phyloP scores from a whole-genome alignment of 2,329 filamentous ascomycete species.

The Coccinonectria pachysandricola region DNA sequence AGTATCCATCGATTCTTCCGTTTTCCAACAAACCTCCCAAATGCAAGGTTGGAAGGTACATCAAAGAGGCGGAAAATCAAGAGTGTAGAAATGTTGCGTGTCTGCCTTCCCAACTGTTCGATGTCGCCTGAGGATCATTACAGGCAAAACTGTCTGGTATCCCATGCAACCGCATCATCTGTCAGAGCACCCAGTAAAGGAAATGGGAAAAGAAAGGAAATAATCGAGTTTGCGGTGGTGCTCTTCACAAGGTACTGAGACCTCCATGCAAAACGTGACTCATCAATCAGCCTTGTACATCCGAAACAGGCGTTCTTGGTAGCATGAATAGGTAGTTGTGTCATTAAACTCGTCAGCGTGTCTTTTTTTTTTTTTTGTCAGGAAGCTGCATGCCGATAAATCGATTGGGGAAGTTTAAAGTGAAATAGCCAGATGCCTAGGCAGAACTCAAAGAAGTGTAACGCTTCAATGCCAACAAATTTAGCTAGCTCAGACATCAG shows the following conservation, averaged over 20 bases:
- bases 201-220: conserved; percentile 17
- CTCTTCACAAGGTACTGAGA: conserved; percentile 21
- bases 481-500: no score
- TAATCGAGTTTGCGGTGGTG: conserved; percentile 14
- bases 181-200: conserved; percentile 16
- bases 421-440: no score
- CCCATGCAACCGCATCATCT: conserved; percentile 21
- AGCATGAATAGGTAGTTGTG: conserved; percentile 25
- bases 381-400: conserved; percentile 18
- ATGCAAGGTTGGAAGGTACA: conserved; percentile 11
- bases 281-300: conserved; percentile 35
- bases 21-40: conserved; percentile 14
- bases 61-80: no score
- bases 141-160: conserved; percentile 25
- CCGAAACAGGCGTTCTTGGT: conserved; percentile 25
- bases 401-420: conserved; percentile 16
- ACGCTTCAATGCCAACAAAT: conserved; percentile 3
- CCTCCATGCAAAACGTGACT: conserved; percentile 34
- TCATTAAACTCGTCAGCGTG: conserved; percentile 30
- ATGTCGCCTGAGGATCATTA: conserved; percentile 28
- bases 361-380: conserved; percentile 21
- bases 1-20: conserved; percentile 15
- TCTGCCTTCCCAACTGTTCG: conserved; percentile 17
- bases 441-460: no score
- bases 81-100: conserved; percentile 15